A percentile compares a stretch with the other conserved stretches of the same genome.
Conservation (phyloP, 306 rosid species). For the Acacia crassicarpa region DNA sequence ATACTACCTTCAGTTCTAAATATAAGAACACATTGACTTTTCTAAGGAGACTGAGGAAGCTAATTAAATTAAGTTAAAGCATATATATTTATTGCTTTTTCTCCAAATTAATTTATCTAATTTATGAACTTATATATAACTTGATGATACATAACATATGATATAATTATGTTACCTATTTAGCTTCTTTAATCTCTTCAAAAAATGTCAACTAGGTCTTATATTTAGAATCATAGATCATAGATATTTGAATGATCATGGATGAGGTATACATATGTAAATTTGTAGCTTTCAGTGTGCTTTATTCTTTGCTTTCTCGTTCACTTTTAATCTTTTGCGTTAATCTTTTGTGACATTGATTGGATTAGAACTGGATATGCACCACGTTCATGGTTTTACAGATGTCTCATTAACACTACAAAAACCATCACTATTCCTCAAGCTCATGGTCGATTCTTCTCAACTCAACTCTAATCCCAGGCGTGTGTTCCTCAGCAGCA, state of each 20-base stretch:
- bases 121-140: too few species aligned
- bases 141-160: too few species aligned
- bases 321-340: constrained; percentile 20
- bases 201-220: too few species aligned
- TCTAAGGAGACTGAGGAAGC: too few species aligned
- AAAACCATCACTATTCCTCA: constrained; percentile 35
- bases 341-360: constrained; percentile 37
- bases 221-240: background rate
- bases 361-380: constrained; percentile 53
- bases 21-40: too few species aligned
- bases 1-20: too few species aligned
- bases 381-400: constrained; percentile 42
- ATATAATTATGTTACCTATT: too few species aligned
- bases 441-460: constrained; percentile 34
- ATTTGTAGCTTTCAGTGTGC: background rate
- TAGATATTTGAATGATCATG: background rate
- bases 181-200: too few species aligned
- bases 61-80: too few species aligned
- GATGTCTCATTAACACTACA: constrained; percentile 36
- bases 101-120: too few species aligned
- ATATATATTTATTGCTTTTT: too few species aligned
- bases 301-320: constrained; percentile 22
- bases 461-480: background rate
- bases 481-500: constrained; percentile 25
- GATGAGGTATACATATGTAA: background rate